phyloP scores from a whole-genome alignment of 805 yeast species.

The Scheffersomyces coipomensis region DNA sequence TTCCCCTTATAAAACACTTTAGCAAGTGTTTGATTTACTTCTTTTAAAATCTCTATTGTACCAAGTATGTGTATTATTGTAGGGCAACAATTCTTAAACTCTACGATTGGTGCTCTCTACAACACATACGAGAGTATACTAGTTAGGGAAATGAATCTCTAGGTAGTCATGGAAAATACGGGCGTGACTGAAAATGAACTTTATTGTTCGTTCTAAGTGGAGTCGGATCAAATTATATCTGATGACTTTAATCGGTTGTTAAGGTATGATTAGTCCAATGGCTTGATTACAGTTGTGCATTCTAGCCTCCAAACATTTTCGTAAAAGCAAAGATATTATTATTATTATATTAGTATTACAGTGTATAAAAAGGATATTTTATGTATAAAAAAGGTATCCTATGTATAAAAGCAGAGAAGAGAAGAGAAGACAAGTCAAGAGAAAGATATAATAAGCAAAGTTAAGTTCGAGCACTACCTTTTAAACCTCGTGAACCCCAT shows the following conservation, averaged over 20 bases:
- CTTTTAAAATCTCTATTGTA: slow-evolving; percentile 33
- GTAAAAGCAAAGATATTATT: no score
- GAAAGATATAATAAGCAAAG: not conserved
- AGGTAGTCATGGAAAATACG: slow-evolving; percentile 42
- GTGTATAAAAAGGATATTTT: no score
- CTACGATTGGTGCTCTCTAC: slow-evolving; percentile 49
- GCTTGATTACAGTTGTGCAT: slow-evolving; percentile 25
- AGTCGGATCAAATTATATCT: no score
- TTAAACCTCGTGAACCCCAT: slow-evolving; percentile 46
- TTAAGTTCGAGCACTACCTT: slow-evolving; percentile 5
- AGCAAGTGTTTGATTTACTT: not conserved
- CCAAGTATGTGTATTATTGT: slow-evolving; percentile 50
- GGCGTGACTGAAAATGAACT: slow-evolving; percentile 27
- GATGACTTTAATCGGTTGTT: slow-evolving; percentile 1
- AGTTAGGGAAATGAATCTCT: slow-evolving; percentile 16
- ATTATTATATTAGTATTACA: no score
- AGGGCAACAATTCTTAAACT: slow-evolving; percentile 37
- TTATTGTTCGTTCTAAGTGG: not conserved
- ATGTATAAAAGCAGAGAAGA: no score
- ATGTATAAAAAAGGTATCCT: not conserved
- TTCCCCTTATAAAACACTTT: no score
- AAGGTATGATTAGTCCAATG: no score
- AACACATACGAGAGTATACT: slow-evolving; percentile 48
- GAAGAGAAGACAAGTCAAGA: not conserved
- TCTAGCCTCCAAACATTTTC: slow-evolving; percentile 44